phyloP scores from a whole-genome alignment of 192 early-diverging fungal genomes.

The Podila epicladia region DNA sequence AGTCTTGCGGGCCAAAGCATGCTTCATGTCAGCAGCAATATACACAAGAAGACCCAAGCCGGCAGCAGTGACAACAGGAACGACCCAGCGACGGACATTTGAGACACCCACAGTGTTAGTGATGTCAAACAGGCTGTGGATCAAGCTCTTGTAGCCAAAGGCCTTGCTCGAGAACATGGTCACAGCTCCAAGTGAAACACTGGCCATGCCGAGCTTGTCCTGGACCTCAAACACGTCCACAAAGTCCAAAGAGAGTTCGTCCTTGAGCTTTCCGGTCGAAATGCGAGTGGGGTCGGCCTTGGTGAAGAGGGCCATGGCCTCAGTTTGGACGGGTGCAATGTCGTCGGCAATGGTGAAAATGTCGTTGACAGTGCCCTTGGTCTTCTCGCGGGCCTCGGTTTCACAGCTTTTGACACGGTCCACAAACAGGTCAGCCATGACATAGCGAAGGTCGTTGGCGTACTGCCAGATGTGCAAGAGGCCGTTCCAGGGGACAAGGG shows the following conservation, averaged over 20 bases:
- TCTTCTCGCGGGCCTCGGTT: slow-evolving; percentile 59
- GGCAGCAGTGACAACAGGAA: slow-evolving; percentile 68
- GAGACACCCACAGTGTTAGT: slow-evolving; percentile 69
- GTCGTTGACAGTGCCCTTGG: slow-evolving; percentile 46
- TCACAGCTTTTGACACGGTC: slow-evolving; percentile 72
- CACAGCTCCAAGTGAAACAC: slow-evolving; percentile 51
- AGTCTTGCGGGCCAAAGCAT: slow-evolving; percentile 76
- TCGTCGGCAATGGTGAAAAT: slow-evolving; percentile 52
- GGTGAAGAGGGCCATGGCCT: slow-evolving; percentile 31
- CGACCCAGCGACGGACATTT: slow-evolving; percentile 67
- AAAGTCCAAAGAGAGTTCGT: slow-evolving; percentile 54
- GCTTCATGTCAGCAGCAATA: slow-evolving; percentile 74
- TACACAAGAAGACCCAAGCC: slow-evolving; percentile 69
- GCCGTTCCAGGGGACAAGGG: slow-evolving; percentile 81
- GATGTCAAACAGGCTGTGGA: slow-evolving; percentile 54
- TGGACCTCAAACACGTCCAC: slow-evolving; percentile 49
- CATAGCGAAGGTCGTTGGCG: slow-evolving; percentile 79
- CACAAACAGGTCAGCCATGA: slow-evolving; percentile 70
- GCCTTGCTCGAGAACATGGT: slow-evolving; percentile 46
- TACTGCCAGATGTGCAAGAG: slow-evolving; percentile 88
- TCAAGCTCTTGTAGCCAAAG: slow-evolving; percentile 46
- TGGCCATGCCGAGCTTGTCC: slow-evolving; percentile 43
- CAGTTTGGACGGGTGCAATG: slow-evolving; percentile 29
- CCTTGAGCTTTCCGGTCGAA: slow-evolving; percentile 53
- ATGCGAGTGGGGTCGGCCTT: slow-evolving; percentile 41